Base-by-base conservation (phyloP, 2,329 filamentous ascomycete species). In the Aspergillus tanneri region DNA sequence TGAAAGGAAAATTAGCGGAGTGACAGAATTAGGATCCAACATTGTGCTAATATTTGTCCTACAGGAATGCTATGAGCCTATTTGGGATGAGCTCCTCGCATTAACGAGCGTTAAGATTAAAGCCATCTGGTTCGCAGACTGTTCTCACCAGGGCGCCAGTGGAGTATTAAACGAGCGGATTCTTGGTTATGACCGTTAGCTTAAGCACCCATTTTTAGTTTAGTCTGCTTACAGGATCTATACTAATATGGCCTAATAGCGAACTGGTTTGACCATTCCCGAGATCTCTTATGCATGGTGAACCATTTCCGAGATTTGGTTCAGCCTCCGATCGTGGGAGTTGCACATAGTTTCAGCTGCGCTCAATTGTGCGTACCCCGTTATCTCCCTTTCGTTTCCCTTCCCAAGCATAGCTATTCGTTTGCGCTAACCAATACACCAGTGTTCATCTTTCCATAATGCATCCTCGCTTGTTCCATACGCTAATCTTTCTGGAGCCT, bases 301-400 rank as follows among this genome's bases (percentile, higher is more conserved):
- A 53, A 46, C n/a, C 40, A 47, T 18, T 47, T 43, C 11, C 37
- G 45, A 12, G 37, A 47, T 6, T 8, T 43, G 38, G 47, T 50
- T 6, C 9, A 30, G 6, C 47, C 10, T 7, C 90, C 90, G 1
- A 72, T 95, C 18, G 71, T 95, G 56, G 89, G 86, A 50, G 67
- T 95, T 12, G 90, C 87, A 18, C 90, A 95, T 70, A 92, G 87
- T 55, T 89, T 91, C 73, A 89, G 90, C 57, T 87, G 77, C 56
- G 80, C 78, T 60, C 78, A 85, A 50, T 75, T 93, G 53, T 50
- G 21, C n/a, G 41, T 28, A 25, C 16, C n/a, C n/a, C n/a, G n/a
- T n/a, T n/a, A n/a, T n/a, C n/a, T n/a, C n/a, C n/a, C n/a, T 4
- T 25, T 11, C 18, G 3, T 27, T 5, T 21, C 5, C 32, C 14